Evolutionary conservation across 2,329 filamentous ascomycete genomes (phyloP).

Genomic region (Exophiala sideris): DNA sequence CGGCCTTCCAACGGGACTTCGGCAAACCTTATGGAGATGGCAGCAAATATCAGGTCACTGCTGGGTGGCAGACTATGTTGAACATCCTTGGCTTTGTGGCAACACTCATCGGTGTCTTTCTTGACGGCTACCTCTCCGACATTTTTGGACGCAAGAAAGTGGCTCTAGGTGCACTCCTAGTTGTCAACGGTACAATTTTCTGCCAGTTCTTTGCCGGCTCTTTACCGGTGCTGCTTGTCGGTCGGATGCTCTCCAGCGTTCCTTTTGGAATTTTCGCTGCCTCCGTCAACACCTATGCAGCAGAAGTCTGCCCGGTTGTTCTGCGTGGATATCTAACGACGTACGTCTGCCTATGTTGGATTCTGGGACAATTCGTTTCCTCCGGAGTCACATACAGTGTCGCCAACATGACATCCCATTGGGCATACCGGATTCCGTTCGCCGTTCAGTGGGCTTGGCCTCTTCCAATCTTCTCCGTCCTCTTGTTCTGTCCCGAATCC

Average conservation of each 20-base stretch:
- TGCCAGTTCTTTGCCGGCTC: slow-evolving; percentile 38
- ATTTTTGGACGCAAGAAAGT: slow-evolving; percentile 63
- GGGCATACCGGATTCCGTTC: slow-evolving; percentile 37
- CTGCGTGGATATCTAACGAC: slow-evolving; percentile 31
- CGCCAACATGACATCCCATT: slow-evolving; percentile 30
- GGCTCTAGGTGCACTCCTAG: slow-evolving; percentile 55
- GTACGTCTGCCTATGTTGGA: slow-evolving; percentile 41
- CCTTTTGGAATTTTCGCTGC: slow-evolving; percentile 48
- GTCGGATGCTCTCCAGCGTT: slow-evolving; percentile 37
- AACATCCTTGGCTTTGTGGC: slow-evolving; percentile 57
- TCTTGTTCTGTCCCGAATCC: slow-evolving; percentile 38
- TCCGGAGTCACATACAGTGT: slow-evolving; percentile 33
- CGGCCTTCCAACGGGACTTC: slow-evolving; percentile 31
- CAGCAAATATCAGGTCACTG: slow-evolving; percentile 46
- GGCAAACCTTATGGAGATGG: slow-evolving; percentile 21
- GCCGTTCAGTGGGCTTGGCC: slow-evolving; percentile 52
- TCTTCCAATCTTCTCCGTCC: slow-evolving; percentile 41
- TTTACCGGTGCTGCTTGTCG: slow-evolving; percentile 32
- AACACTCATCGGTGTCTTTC: slow-evolving; percentile 62
- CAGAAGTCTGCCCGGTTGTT: slow-evolving; percentile 30
- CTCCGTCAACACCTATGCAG: slow-evolving; percentile 30
- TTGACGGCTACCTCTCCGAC: slow-evolving; percentile 65
- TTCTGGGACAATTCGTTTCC: slow-evolving; percentile 31
- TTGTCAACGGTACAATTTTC: slow-evolving; percentile 39
- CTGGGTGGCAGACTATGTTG: slow-evolving; percentile 56